A percentile compares a stretch with the other conserved stretches of the same genome.
phyloP scores from a whole-genome alignment of 495 filamentous ascomycete species.

The Venustampulla echinocandica region DNA sequence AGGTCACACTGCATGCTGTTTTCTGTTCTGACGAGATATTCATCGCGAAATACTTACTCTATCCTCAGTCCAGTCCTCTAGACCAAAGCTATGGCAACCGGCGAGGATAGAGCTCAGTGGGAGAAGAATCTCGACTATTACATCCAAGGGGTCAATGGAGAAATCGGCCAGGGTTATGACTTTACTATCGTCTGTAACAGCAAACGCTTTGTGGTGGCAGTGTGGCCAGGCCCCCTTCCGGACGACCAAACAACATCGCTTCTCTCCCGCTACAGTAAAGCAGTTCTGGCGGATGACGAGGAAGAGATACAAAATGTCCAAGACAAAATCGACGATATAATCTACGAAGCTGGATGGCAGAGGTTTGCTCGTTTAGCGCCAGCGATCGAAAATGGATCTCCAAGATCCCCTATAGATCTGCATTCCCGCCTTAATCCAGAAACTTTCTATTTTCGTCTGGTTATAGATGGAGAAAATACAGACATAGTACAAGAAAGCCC shows the following conservation, averaged over 20 bases:
- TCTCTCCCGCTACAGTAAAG: neutral
- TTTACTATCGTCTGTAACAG: constrained; percentile 9
- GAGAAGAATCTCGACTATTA: neutral
- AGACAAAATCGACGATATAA: constrained; percentile 1
- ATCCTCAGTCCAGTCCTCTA: neutral
- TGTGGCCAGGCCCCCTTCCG: neutral
- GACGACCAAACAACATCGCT: neutral
- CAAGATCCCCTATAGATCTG: constrained; percentile 35
- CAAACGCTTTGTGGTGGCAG: constrained; percentile 6
- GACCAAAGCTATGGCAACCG: neutral
- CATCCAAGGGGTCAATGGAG: neutral
- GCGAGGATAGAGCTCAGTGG: neutral
- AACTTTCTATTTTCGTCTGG: neutral
- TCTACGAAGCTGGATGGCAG: constrained; percentile 3
- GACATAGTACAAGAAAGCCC: neutral
- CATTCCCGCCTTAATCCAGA: constrained; percentile 21
- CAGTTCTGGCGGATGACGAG: constrained; percentile 3
- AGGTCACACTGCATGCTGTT: too few species aligned
- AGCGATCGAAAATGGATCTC: constrained; percentile 11
- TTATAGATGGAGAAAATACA: neutral
- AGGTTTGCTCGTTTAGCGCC: neutral
- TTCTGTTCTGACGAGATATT: too few species aligned
- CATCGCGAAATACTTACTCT: too few species aligned
- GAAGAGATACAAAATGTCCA: neutral
- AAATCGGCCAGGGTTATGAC: neutral